Evolutionary conservation across 192 early-diverging fungal species (phyloP).

Genomic region (Diversispora eburnea): DNA sequence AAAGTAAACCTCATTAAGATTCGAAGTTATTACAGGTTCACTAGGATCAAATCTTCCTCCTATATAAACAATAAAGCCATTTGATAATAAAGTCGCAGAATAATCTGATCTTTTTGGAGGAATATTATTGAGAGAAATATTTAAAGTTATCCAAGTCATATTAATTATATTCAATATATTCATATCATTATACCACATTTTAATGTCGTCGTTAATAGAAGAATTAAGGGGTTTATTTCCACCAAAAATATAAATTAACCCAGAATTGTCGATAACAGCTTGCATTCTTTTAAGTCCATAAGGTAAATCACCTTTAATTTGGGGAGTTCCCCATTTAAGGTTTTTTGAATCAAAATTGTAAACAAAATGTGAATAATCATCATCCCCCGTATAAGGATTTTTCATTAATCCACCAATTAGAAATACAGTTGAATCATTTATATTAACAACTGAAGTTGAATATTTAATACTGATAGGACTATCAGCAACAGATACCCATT

Average conservation of each 20-base stretch:
- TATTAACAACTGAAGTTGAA: not conserved
- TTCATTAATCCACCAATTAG: not conserved
- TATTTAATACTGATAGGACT: no score
- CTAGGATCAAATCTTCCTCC: not conserved
- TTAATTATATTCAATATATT: not conserved
- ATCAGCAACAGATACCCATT: no score
- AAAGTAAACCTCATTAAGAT: not conserved
- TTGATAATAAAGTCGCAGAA: not conserved
- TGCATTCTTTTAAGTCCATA: not conserved
- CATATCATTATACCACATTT: not conserved
- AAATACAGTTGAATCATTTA: not conserved
- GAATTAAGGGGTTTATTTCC: not conserved
- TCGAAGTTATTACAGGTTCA: not conserved
- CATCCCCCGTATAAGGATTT: not conserved
- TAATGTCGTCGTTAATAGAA: not conserved
- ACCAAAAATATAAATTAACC: slow-evolving; percentile 6
- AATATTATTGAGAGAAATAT: not conserved
- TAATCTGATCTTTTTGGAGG: not conserved
- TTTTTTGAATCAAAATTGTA: not conserved
- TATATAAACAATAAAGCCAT: not conserved
- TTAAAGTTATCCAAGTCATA: not conserved
- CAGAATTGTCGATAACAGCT: not conserved
- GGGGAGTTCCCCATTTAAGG: not conserved
- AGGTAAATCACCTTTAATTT: not conserved
- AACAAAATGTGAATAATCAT: no score